Evolutionary conservation across 495 filamentous ascomycete genomes (phyloP).

Genomic region (Arthonia radiata): DNA sequence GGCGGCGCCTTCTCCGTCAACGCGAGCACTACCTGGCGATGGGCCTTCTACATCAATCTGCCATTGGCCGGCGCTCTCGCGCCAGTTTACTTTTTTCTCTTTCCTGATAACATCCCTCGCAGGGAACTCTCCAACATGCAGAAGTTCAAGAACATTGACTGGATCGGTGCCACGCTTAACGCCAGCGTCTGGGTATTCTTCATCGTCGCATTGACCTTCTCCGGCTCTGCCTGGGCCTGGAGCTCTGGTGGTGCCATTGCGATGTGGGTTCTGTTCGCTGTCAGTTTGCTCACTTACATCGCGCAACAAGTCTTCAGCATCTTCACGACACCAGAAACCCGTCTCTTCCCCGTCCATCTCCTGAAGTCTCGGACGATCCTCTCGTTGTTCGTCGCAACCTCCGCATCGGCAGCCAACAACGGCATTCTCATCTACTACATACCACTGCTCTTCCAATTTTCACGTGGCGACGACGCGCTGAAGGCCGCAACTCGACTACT

Average conservation of each 20-base stretch:
- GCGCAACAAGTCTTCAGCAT: slow-evolving; percentile 5
- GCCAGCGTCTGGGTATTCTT: no score
- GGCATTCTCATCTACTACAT: slow-evolving; percentile 8
- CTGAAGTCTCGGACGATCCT: slow-evolving; percentile 3
- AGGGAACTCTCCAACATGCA: no score
- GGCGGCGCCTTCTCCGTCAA: slow-evolving; percentile 16
- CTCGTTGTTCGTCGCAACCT: slow-evolving; percentile 5
- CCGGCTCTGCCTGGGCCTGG: slow-evolving; percentile 6
- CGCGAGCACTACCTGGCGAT: slow-evolving; percentile 19
- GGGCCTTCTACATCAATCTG: slow-evolving; percentile 32
- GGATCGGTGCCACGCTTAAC: no score
- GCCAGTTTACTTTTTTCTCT: slow-evolving; percentile 30
- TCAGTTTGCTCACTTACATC: slow-evolving; percentile 3
- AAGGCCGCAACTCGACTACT: slow-evolving; percentile 1
- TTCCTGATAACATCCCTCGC: no score
- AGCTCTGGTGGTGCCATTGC: slow-evolving; percentile 3
- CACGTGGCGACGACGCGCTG: slow-evolving; percentile 1
- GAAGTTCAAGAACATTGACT: no score
- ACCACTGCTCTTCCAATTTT: slow-evolving; percentile 1
- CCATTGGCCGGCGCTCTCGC: slow-evolving; percentile 25
- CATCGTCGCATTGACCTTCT: slow-evolving; percentile 6
- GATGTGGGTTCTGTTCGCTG: slow-evolving; percentile 2
- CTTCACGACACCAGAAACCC: slow-evolving; percentile 3
- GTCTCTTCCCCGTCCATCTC: slow-evolving; percentile 5
- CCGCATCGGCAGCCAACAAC: slow-evolving; percentile 2